Evolutionary conservation across 1,284 basidiomycete species (phyloP).

Genomic region (Spongiforma sp.): DNA sequence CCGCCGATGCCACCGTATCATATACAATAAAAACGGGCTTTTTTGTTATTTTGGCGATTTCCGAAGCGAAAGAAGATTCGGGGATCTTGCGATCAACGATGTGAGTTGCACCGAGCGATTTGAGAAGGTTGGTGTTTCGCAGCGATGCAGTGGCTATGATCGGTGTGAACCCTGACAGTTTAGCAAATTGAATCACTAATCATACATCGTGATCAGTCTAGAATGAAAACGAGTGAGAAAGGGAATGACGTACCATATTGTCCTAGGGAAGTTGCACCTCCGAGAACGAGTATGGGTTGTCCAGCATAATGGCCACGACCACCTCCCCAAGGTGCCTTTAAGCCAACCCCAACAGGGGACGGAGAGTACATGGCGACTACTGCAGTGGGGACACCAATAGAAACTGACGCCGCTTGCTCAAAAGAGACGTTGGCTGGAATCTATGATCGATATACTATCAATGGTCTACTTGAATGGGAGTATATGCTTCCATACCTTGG

Average conservation of each 20-base stretch:
- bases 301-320: constrained; percentile 25
- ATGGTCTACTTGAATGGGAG: not conserved
- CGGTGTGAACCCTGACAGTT: constrained; percentile 36
- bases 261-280: constrained; percentile 43
- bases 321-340: constrained; percentile 31
- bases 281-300: constrained; percentile 40
- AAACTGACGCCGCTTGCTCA: constrained; percentile 31
- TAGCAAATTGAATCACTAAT: constrained; percentile 42
- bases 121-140: constrained; percentile 37
- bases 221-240: not conserved
- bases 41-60: constrained; percentile 17
- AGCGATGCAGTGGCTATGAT: constrained; percentile 41
- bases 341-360: constrained; percentile 22
- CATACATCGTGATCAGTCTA: constrained; percentile 22
- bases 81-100: constrained; percentile 34
- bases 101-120: constrained; percentile 41
- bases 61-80: constrained; percentile 11
- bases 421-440: constrained; percentile 28
- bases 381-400: constrained; percentile 17
- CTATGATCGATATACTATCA: not conserved
- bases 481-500: constrained; percentile 26
- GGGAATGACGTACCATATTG: constrained; percentile 34
- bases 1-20: constrained; percentile 19
- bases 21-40: constrained; percentile 20
- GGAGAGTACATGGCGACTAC: constrained; percentile 26